Percentiles rank a stretch among this genome's conserved stretches.
Conservation (phyloP, 257 asterid genomes). For the Apocynum venetum region DNA sequence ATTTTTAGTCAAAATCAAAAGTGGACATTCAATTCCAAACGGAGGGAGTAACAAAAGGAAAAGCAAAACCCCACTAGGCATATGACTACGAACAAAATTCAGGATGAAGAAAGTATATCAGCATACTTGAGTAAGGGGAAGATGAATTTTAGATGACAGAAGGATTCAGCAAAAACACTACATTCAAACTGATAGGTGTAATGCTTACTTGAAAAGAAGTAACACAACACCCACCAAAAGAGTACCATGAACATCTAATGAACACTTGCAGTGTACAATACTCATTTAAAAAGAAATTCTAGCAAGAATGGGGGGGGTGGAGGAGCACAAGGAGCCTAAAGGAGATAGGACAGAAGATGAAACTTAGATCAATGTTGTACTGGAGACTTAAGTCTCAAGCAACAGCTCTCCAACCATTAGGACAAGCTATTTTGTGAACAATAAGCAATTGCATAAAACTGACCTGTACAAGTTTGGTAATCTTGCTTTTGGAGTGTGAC, state of each 20-base stretch:
- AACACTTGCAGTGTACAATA: no score
- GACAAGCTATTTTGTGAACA: neutral
- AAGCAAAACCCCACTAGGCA: no score
- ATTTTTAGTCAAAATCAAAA: no score
- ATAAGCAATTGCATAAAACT: conserved; percentile 10
- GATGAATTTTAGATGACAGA: neutral
- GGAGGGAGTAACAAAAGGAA: no score
- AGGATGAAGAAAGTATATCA: neutral
- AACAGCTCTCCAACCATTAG: neutral
- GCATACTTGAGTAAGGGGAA: neutral
- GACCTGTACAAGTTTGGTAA: conserved; percentile 90
- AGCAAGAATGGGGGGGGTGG: neutral
- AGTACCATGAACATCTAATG: no score
- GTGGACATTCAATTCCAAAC: no score
- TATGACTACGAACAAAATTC: no score
- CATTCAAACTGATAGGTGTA: neutral
- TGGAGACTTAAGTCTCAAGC: neutral
- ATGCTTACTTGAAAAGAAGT: no score
- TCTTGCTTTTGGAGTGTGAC: conserved; percentile 62
- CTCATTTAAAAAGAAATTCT: no score
- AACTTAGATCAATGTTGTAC: neutral
- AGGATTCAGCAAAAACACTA: neutral
- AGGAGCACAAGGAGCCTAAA: neutral
- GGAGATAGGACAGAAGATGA: neutral
- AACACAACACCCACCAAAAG: no score